Conservation (phyloP, 2,329 filamentous ascomycete species). For the Fusarium clavum region DNA sequence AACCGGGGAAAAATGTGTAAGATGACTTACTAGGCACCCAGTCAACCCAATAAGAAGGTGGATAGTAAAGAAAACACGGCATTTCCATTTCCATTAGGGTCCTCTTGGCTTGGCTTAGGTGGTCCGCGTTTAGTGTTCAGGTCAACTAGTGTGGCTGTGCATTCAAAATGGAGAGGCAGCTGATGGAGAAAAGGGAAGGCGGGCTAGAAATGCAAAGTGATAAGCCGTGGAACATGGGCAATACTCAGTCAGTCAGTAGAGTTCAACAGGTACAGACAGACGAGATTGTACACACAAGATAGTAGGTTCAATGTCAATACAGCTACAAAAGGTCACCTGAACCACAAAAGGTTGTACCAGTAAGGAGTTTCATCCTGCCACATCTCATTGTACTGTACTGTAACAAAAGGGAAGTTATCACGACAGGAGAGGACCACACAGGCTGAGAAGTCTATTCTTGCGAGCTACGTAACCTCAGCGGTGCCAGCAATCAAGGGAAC, state of each 20-base stretch:
- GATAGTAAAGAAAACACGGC: not conserved
- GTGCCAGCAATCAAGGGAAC: slow-evolving; percentile 17
- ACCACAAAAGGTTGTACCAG: not conserved
- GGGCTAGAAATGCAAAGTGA: slow-evolving; percentile 10
- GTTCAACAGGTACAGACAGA: slow-evolving; percentile 5
- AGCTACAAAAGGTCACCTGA: not conserved
- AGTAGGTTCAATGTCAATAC: not conserved
- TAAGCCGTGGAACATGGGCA: not conserved
- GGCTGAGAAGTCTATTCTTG: slow-evolving; percentile 9
- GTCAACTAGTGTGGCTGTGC: slow-evolving; percentile 39
- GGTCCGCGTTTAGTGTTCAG: slow-evolving; percentile 27
- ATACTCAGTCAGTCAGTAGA: not conserved
- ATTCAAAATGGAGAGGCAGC: slow-evolving; percentile 25
- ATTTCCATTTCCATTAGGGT: not conserved
- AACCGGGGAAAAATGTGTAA: not conserved
- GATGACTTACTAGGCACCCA: not conserved
- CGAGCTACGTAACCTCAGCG: slow-evolving; percentile 25
- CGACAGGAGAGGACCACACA: slow-evolving; percentile 3
- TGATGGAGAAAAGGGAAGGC: slow-evolving; percentile 26
- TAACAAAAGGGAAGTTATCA: slow-evolving; percentile 19
- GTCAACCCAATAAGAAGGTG: slow-evolving; percentile 8
- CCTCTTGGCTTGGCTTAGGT: not conserved
- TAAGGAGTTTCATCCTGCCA: slow-evolving; percentile 23
- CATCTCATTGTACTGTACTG: not conserved
- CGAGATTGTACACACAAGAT: slow-evolving; percentile 23